Percentiles rank a stretch among this genome's conserved stretches.
These are phyloP conservation scores for Alternaria sp. DNA, from an alignment of 2,329 filamentous ascomycete genomes.

Conservation along the genomic window DNA sequence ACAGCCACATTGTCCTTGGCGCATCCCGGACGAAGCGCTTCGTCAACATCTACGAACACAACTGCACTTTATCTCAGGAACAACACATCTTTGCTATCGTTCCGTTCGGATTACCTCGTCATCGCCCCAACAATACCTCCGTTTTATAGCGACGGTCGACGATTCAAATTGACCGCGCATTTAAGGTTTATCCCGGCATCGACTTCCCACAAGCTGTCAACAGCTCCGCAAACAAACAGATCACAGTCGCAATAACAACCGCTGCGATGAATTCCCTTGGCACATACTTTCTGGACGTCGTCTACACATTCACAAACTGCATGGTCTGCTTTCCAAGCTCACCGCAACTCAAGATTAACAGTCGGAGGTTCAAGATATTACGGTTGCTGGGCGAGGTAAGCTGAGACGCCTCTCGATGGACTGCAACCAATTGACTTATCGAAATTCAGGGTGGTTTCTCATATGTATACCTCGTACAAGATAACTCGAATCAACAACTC, in stretches of 20 bases:
- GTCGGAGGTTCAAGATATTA: conserved; percentile 92
- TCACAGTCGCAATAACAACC: conserved; percentile 13
- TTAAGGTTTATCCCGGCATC: conserved; percentile 17
- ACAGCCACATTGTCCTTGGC: conserved; percentile 32
- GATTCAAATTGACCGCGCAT: conserved; percentile 16
- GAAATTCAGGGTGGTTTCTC: conserved; percentile 84
- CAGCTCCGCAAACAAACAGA: conserved; percentile 24
- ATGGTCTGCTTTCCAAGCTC: conserved; percentile 95
- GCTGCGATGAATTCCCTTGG: conserved; percentile 48
- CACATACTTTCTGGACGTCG: conserved; percentile 79
- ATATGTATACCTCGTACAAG: conserved; percentile 98
- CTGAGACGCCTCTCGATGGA: neutral
- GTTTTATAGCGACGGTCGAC: neutral
- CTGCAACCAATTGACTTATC: conserved; percentile 12
- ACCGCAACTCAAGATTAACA: conserved; percentile 94
- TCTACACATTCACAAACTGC: conserved; percentile 93
- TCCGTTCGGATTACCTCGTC: neutral
- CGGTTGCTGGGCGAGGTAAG: conserved; percentile 88
- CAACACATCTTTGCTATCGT: conserved; percentile 22
- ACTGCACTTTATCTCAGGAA: conserved; percentile 25
- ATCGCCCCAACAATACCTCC: neutral
- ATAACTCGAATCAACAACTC: conserved; percentile 80
- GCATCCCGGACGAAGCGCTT: conserved; percentile 30
- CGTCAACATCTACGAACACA: conserved; percentile 34
- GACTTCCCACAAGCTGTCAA: conserved; percentile 30